Evolutionary conservation across 2,329 filamentous ascomycete species (phyloP).

Genomic region (Lithohypha guttulata): DNA sequence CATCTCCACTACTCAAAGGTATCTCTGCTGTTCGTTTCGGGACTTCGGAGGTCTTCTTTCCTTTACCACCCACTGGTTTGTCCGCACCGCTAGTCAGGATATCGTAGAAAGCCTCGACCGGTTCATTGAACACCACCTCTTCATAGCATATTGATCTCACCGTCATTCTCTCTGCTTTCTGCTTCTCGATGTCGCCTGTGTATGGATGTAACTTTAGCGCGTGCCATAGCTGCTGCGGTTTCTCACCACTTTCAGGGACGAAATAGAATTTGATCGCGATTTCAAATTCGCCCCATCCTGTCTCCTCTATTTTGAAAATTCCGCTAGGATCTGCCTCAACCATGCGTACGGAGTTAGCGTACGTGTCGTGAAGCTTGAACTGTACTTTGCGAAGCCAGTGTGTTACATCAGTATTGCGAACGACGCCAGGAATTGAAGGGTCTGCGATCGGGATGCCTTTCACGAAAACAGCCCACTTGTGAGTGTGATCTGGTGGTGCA

Average conservation of each 20-base stretch:
- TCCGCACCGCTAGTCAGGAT: conserved; percentile 63
- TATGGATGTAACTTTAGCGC: conserved; percentile 85
- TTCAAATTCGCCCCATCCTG: conserved; percentile 96
- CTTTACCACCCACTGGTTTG: conserved; percentile 40
- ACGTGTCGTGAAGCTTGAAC: conserved; percentile 97
- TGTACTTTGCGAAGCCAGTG: conserved; percentile 96
- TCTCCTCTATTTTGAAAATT: conserved; percentile 85
- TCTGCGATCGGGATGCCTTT: conserved; percentile 70
- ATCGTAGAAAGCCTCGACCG: conserved; percentile 79
- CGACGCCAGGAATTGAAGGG: background rate
- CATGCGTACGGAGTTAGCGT: conserved; percentile 79
- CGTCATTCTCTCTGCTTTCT: conserved; percentile 52
- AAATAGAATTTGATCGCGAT: conserved; percentile 95
- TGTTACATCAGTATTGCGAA: conserved; percentile 52
- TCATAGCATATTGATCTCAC: conserved; percentile 78
- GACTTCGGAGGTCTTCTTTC: conserved; percentile 31
- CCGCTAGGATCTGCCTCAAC: conserved; percentile 66
- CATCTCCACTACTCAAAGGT: conserved; percentile 54
- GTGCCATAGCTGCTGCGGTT: conserved; percentile 91
- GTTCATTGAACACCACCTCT: conserved; percentile 94
- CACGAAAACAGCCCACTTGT: conserved; percentile 93
- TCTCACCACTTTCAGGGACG: conserved; percentile 75
- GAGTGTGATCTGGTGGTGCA: conserved; percentile 82
- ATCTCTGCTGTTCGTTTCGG: conserved; percentile 58
- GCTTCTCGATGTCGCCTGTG: conserved; percentile 59